These are phyloP conservation scores for Ziziphus jujuba DNA, from an alignment of 306 rosid genomes.

Conservation along the genomic window DNA sequence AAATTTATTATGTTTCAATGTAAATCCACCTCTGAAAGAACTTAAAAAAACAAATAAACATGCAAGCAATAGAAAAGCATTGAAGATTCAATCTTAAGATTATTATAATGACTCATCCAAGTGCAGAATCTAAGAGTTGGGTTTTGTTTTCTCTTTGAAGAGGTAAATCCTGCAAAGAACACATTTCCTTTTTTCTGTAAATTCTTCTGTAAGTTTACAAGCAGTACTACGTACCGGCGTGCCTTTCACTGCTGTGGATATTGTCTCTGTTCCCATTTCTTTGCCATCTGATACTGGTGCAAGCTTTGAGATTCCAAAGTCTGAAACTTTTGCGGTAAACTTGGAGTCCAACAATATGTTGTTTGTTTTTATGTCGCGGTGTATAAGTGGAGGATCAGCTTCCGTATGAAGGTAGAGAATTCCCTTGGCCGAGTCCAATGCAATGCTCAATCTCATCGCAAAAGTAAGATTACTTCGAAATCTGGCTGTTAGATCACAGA, in stretches of 20 bases:
- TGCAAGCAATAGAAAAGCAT: not conserved
- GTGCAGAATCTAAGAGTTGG: too few relatives aligned
- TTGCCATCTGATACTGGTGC: not conserved
- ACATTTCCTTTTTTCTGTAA: not conserved
- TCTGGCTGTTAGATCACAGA: not conserved
- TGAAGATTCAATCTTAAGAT: too few relatives aligned
- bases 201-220: too few relatives aligned
- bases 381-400: slow-evolving; percentile 16
- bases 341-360: slow-evolving; percentile 26
- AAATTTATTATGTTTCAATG: not conserved
- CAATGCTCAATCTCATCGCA: slow-evolving; percentile 9
- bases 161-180: not conserved
- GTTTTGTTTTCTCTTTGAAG: not conserved
- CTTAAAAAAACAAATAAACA: not conserved
- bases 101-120: too few relatives aligned
- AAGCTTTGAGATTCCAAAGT: slow-evolving; percentile 20
- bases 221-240: slow-evolving; percentile 9
- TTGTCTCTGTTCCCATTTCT: not conserved
- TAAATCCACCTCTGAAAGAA: too few relatives aligned
- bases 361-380: slow-evolving; percentile 17
- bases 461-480: slow-evolving; percentile 13
- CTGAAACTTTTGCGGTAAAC: slow-evolving; percentile 22
- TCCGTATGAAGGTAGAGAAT: slow-evolving; percentile 19
- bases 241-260: slow-evolving; percentile 17
- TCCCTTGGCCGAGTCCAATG: slow-evolving; percentile 17